Conservation (phyloP, 306 rosid genomes). For the Arachis hypogaea region DNA sequence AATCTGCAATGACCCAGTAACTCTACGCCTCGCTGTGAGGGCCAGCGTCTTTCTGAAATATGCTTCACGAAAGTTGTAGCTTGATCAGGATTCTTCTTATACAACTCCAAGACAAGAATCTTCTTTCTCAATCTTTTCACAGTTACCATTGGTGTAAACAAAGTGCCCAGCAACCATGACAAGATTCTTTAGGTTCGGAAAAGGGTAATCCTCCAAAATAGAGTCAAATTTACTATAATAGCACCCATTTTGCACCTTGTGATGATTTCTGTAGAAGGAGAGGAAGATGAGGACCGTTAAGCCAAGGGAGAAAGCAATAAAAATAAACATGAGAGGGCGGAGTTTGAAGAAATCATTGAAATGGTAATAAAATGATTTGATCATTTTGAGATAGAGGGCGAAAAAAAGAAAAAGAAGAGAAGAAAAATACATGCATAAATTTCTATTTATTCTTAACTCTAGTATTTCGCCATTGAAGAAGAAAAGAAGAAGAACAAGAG, state of each 20-base stretch:
- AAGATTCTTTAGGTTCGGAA: constrained; percentile 68
- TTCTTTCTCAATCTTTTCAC: constrained; percentile 81
- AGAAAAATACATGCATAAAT: too few species aligned
- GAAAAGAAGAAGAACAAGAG: too few species aligned
- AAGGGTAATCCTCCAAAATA: constrained; percentile 55
- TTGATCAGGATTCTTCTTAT: constrained; percentile 90
- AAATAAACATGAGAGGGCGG: constrained; percentile 59
- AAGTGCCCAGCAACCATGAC: constrained; percentile 98
- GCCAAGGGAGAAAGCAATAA: constrained; percentile 61
- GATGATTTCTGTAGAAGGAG: constrained; percentile 55
- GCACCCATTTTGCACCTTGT: constrained; percentile 19
- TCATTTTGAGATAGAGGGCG: constrained; percentile 57
- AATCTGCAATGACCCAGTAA: constrained; percentile 91
- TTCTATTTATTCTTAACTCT: too few species aligned
- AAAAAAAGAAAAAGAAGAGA: not conserved
- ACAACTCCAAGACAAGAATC: constrained; percentile 91
- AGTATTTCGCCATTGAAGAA: too few species aligned
- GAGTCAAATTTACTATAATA: constrained; percentile 40
- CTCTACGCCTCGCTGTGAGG: constrained; percentile 98
- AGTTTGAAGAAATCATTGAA: constrained; percentile 59
- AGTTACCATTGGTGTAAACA: constrained; percentile 71
- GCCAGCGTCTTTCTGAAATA: constrained; percentile 77
- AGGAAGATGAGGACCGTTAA: constrained; percentile 55
- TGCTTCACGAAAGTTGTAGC: constrained; percentile 83
- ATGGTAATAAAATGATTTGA: constrained; percentile 62